Conservation (phyloP, 495 filamentous ascomycete genomes). For the Xylaria bambusicola region DNA sequence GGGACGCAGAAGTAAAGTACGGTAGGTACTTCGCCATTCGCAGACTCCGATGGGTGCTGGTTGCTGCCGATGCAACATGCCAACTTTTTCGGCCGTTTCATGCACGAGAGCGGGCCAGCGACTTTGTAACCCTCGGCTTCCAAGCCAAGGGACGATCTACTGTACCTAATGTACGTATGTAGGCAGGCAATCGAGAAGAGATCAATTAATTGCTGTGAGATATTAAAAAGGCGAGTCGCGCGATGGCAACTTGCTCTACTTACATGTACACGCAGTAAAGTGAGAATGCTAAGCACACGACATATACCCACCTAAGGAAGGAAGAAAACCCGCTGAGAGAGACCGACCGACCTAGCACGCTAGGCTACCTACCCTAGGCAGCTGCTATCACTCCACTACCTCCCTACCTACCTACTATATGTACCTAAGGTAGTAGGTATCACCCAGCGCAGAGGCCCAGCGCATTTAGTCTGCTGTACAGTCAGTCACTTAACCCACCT, state of each 20-base stretch:
- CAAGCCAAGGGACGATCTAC: neutral
- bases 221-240: slow-evolving; percentile 22
- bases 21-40: slow-evolving; percentile 1
- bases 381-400: too few species aligned
- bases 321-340: too few species aligned
- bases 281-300: neutral
- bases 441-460: too few species aligned
- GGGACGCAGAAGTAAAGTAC: neutral
- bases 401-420: neutral
- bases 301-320: too few species aligned
- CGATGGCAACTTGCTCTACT: slow-evolving; percentile 8
- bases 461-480: too few species aligned
- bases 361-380: too few species aligned
- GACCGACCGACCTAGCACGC: too few species aligned
- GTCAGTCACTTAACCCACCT: too few species aligned
- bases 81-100: slow-evolving; percentile 25
- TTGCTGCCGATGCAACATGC: slow-evolving; percentile 18
- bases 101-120: slow-evolving; percentile 34
- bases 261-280: too few species aligned
- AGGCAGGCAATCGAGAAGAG: slow-evolving; percentile 20
- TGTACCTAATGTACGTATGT: too few species aligned
- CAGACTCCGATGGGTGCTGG: slow-evolving; percentile 11
- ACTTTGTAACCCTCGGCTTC: slow-evolving; percentile 8
- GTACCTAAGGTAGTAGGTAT: too few species aligned
- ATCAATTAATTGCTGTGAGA: slow-evolving; percentile 8